Evolutionary conservation across 495 filamentous ascomycete genomes (phyloP).

Genomic region (Penicillium ochrochloron): DNA sequence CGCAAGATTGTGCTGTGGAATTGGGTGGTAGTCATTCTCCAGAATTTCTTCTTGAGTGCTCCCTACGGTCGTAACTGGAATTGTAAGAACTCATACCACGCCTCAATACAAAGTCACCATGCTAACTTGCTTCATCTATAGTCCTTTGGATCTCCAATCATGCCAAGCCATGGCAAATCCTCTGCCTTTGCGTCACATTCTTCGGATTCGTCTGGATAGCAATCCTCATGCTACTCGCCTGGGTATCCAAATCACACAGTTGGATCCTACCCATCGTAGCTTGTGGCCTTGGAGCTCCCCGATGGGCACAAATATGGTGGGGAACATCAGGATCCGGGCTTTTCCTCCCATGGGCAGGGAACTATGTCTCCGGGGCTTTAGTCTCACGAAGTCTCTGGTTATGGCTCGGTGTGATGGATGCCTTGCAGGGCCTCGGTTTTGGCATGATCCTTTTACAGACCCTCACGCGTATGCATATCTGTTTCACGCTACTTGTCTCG

Average conservation of each 20-base stretch:
- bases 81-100: conserved; percentile 35
- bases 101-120: neutral
- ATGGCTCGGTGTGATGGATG: conserved; percentile 55
- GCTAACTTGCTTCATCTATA: conserved; percentile 12
- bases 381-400: conserved; percentile 55
- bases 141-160: conserved; percentile 55
- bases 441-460: conserved; percentile 59
- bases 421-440: conserved; percentile 55
- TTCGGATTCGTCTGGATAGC: conserved; percentile 52
- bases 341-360: conserved; percentile 56
- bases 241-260: conserved; percentile 50
- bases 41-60: conserved; percentile 56
- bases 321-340: conserved; percentile 51
- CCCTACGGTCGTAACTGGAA: conserved; percentile 57
- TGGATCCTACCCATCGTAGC: conserved; percentile 58
- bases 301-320: conserved; percentile 59
- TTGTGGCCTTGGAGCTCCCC: conserved; percentile 54
- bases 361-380: conserved; percentile 46
- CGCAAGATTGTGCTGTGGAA: conserved; percentile 58
- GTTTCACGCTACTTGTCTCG: conserved; percentile 55
- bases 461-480: conserved; percentile 54
- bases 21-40: conserved; percentile 51
- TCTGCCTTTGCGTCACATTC: conserved; percentile 48
- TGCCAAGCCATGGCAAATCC: conserved; percentile 49
- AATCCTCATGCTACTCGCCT: conserved; percentile 44